phyloP scores from a whole-genome alignment of 257 asterid genomes.

The Ehretia macrophylla region DNA sequence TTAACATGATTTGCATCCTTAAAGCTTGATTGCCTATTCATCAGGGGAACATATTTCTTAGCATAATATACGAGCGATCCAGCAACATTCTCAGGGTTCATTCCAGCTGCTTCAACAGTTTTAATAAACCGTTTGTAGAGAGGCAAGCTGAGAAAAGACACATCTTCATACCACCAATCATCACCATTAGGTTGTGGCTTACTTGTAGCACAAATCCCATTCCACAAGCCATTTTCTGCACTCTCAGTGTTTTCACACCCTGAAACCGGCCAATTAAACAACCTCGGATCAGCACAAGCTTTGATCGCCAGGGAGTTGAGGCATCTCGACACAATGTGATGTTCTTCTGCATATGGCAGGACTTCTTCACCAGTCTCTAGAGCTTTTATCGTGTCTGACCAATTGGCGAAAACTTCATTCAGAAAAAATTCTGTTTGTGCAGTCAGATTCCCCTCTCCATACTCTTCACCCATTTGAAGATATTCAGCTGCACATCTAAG shows the following conservation, averaged over 20 bases:
- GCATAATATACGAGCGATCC: conserved; percentile 72
- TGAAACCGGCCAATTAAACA: conserved; percentile 52
- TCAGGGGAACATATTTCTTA: conserved; percentile 68
- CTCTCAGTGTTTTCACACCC: conserved; percentile 26
- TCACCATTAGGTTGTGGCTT: conserved; percentile 24
- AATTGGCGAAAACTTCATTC: conserved; percentile 52
- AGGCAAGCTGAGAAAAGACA: conserved; percentile 62
- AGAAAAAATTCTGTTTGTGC: conserved; percentile 58
- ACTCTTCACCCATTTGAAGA: conserved; percentile 77
- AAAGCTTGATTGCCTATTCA: conserved; percentile 73
- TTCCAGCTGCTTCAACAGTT: conserved; percentile 67
- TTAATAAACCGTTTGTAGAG: conserved; percentile 58
- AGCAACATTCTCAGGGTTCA: conserved; percentile 57
- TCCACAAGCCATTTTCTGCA: conserved; percentile 43
- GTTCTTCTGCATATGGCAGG: conserved; percentile 62
- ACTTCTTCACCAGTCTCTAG: conserved; percentile 76
- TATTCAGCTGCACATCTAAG: conserved; percentile 85
- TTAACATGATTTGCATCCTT: conserved; percentile 40
- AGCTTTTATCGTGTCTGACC: conserved; percentile 81
- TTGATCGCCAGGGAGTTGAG: conserved; percentile 68
- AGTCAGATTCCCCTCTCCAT: conserved; percentile 74
- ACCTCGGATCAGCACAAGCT: conserved; percentile 64
- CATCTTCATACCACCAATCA: conserved; percentile 96
- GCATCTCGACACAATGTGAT: conserved; percentile 69
- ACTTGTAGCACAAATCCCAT: conserved; percentile 41